phyloP scores from a whole-genome alignment of 192 early-diverging fungal species.

The Pilobolus umbonatus region DNA sequence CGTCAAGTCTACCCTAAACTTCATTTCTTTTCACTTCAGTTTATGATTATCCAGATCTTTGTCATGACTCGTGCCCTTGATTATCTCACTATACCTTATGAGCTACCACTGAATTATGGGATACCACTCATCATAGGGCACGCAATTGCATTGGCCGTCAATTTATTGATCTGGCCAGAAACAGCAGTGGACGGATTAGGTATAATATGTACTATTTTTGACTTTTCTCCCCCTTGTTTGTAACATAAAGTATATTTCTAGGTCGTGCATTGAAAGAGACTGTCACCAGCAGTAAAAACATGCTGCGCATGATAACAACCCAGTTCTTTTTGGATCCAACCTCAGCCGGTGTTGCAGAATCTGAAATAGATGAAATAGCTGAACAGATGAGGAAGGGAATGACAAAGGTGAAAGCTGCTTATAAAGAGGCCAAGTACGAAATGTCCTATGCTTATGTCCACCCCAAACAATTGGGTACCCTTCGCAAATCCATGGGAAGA shows the following conservation, averaged over 20 bases:
- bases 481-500: constrained; percentile 19
- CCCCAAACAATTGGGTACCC: constrained; percentile 17
- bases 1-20: constrained; percentile 43
- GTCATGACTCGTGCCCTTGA: constrained; percentile 27
- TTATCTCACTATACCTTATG: neutral
- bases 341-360: constrained; percentile 5
- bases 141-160: constrained; percentile 37
- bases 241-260: constrained; percentile 1
- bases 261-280: constrained; percentile 34
- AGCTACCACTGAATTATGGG: constrained; percentile 24
- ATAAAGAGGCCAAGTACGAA: constrained; percentile 34
- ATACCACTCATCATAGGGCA: constrained; percentile 39
- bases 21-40: constrained; percentile 38
- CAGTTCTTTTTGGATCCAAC: constrained; percentile 33
- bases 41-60: constrained; percentile 44
- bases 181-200: constrained; percentile 48
- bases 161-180: constrained; percentile 43
- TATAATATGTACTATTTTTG: constrained; percentile 6
- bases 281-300: constrained; percentile 21
- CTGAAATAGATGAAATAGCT: constrained; percentile 10
- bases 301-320: constrained; percentile 30
- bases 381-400: constrained; percentile 28
- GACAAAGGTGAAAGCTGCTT: constrained; percentile 34
- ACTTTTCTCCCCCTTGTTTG: neutral
- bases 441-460: constrained; percentile 30